phyloP scores from a whole-genome alignment of 345 rosid genomes.

The Capsella bursapastoris region DNA sequence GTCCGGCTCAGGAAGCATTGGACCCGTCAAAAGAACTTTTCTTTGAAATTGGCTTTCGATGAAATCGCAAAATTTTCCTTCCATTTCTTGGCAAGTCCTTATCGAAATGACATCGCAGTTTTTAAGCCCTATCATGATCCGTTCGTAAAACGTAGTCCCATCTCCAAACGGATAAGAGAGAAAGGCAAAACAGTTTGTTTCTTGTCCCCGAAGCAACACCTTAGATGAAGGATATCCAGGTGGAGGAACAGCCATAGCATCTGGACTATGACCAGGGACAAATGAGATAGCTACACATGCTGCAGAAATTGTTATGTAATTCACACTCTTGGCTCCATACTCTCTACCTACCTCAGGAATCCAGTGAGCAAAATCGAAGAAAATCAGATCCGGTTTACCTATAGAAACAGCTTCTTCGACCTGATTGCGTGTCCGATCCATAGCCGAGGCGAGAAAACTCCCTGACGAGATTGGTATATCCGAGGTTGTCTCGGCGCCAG shows the following conservation, averaged over 20 bases:
- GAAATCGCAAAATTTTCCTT: slow-evolving; percentile 62
- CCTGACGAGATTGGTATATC: slow-evolving; percentile 52
- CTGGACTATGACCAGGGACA: slow-evolving; percentile 32
- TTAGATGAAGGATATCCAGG: slow-evolving; percentile 61
- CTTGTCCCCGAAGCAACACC: slow-evolving; percentile 50
- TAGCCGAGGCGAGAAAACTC: slow-evolving; percentile 55
- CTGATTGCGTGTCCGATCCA: slow-evolving; percentile 63
- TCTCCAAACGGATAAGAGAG: slow-evolving; percentile 59
- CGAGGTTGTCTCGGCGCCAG: slow-evolving; percentile 67
- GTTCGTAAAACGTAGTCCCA: slow-evolving; percentile 56
- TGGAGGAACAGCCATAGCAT: slow-evolving; percentile 54
- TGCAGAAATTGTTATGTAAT: slow-evolving; percentile 55
- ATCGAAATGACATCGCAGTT: slow-evolving; percentile 58
- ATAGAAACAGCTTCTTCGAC: slow-evolving; percentile 41
- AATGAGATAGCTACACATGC: slow-evolving; percentile 44
- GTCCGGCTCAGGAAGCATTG: slow-evolving; percentile 54
- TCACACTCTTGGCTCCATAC: slow-evolving; percentile 59
- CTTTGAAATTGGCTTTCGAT: slow-evolving; percentile 53
- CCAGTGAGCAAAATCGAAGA: slow-evolving; percentile 67
- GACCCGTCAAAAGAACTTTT: slow-evolving; percentile 62
- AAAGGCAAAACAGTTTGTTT: slow-evolving; percentile 49
- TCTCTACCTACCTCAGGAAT: slow-evolving; percentile 54
- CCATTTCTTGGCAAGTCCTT: slow-evolving; percentile 69
- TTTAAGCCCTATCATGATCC: slow-evolving; percentile 45
- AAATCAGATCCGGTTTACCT: slow-evolving; percentile 50